A percentile compares a stretch with the other conserved stretches of the same genome.
These are phyloP conservation scores for Penicillium decumbens DNA, from an alignment of 2,329 filamentous ascomycete species.

Conservation along the genomic window DNA sequence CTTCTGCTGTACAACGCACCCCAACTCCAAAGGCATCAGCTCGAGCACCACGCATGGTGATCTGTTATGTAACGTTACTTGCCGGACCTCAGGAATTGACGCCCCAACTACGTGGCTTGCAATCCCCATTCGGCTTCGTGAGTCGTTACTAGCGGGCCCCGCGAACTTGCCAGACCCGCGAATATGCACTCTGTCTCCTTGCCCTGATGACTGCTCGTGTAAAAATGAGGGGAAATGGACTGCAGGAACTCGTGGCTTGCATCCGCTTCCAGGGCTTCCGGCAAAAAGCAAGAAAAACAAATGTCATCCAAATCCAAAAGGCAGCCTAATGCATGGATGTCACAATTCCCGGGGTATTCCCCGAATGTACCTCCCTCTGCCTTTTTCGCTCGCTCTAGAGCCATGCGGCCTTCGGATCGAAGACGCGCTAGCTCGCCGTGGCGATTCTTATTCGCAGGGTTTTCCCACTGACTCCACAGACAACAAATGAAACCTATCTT, in stretches of 20 bases:
- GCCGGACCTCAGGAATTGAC: conserved; percentile 3
- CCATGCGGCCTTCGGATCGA: not conserved
- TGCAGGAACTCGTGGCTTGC: conserved; percentile 14
- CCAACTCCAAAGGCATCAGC: not conserved
- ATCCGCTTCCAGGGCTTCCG: conserved; percentile 5
- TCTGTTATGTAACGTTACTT: conserved; percentile 21
- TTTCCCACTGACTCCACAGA: conserved; percentile 17
- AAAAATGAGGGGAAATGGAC: not conserved
- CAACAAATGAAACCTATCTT: conserved; percentile 14
- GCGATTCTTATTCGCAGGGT: conserved; percentile 18
- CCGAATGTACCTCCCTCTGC: not conserved
- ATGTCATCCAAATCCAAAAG: not conserved
- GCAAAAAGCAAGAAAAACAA: not conserved
- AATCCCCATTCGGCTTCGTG: not conserved
- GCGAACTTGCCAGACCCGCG: not conserved
- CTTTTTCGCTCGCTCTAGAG: not conserved
- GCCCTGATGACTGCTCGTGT: not conserved
- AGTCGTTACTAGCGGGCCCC: not conserved
- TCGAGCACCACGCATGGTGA: not conserved
- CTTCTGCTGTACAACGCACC: not conserved
- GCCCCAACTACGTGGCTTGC: not conserved
- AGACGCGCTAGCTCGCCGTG: not conserved
- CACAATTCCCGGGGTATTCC: not conserved
- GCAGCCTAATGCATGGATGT: conserved; percentile 1
- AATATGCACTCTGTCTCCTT: not conserved